Evolutionary conservation across 1,284 basidiomycete genomes (phyloP).

Genomic region (Pseudozyma thailandica): DNA sequence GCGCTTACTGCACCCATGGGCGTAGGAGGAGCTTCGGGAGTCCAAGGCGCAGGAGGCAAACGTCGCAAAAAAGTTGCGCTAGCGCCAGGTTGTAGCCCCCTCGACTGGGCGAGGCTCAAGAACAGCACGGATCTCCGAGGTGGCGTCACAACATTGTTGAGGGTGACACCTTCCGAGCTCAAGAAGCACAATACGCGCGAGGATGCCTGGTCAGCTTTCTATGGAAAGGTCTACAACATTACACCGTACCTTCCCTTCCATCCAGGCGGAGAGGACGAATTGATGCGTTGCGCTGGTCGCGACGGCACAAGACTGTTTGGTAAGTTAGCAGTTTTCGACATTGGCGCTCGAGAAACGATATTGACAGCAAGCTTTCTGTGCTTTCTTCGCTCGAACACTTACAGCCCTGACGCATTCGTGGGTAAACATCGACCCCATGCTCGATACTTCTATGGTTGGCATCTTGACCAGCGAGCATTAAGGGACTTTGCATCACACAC

Average conservation of each 20-base stretch:
- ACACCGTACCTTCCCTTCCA: constrained; percentile 91
- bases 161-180: constrained; percentile 84
- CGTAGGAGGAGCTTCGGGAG: constrained; percentile 53
- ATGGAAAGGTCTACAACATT: constrained; percentile 96
- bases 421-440: constrained; percentile 94
- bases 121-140: constrained; percentile 71
- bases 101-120: constrained; percentile 92
- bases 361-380: neutral
- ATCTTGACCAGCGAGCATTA: constrained; percentile 72
- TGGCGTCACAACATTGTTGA: constrained; percentile 69
- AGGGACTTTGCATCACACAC: constrained; percentile 1
- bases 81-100: constrained; percentile 86
- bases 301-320: constrained; percentile 95
- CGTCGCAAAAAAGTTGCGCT: constrained; percentile 79
- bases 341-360: neutral
- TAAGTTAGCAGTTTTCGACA: constrained; percentile 71
- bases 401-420: constrained; percentile 76
- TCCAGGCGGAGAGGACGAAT: constrained; percentile 90
- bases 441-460: constrained; percentile 89
- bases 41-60: constrained; percentile 11
- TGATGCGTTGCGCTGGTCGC: constrained; percentile 94
- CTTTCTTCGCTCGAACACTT: neutral
- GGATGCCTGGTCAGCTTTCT: constrained; percentile 92
- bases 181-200: constrained; percentile 83
- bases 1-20: constrained; percentile 51